These are phyloP conservation scores for Trichothecium roseum DNA, from an alignment of 2,329 filamentous ascomycete species.

Conservation along the genomic window DNA sequence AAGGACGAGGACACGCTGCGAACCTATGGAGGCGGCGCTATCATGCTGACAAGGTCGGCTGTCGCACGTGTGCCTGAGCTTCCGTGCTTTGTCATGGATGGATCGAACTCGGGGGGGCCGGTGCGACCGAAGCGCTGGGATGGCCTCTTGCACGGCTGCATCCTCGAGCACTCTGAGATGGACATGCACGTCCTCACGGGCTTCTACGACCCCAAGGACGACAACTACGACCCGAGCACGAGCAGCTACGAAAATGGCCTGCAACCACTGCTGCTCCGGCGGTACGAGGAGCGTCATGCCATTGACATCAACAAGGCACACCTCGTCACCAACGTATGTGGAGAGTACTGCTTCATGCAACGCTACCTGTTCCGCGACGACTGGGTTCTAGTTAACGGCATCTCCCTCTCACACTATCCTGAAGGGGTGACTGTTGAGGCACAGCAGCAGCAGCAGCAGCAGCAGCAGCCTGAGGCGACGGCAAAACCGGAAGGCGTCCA, in stretches of 20 bases:
- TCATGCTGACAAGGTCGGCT: slow-evolving; percentile 28
- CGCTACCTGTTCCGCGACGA: slow-evolving; percentile 32
- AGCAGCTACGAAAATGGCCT: slow-evolving; percentile 27
- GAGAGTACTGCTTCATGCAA: slow-evolving; percentile 36
- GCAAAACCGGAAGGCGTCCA: neutral
- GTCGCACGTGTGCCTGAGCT: slow-evolving; percentile 22
- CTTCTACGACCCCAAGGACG: slow-evolving; percentile 27
- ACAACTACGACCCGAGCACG: slow-evolving; percentile 14
- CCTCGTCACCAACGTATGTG: slow-evolving; percentile 29
- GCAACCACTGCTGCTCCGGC: slow-evolving; percentile 29
- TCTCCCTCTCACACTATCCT: slow-evolving; percentile 32
- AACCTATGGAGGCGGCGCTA: slow-evolving; percentile 33
- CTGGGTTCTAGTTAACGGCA: slow-evolving; percentile 37
- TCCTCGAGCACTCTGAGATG: slow-evolving; percentile 20
- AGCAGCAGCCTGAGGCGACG: slow-evolving; percentile 1
- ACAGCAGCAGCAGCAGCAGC: slow-evolving; percentile 2
- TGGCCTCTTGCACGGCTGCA: slow-evolving; percentile 27
- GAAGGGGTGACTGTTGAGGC: slow-evolving; percentile 18
- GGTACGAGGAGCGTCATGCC: slow-evolving; percentile 24
- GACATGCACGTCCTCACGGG: slow-evolving; percentile 31
- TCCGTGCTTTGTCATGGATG: slow-evolving; percentile 21
- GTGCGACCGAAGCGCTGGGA: slow-evolving; percentile 25
- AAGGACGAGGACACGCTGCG: slow-evolving; percentile 21
- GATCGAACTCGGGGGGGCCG: neutral
- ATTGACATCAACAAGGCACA: slow-evolving; percentile 30